Evolutionary conservation across 768 basidiomycete species (phyloP), one percentile per base, ranked within the genome.

Genomic region (Hortiboletus flavorubellus): DNA sequence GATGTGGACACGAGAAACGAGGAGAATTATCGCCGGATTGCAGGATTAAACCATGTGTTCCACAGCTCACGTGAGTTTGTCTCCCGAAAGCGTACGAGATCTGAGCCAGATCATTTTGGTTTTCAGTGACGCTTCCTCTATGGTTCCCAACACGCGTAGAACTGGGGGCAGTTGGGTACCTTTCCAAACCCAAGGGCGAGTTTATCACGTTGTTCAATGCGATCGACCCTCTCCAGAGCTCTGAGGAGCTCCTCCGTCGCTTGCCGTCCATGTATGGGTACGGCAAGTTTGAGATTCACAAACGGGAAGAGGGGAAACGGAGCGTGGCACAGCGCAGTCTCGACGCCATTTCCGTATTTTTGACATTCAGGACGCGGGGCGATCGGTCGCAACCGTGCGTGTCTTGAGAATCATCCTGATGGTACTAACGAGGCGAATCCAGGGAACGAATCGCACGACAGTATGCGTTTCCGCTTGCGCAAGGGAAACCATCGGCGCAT

Each of bases 191-290:
- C 0, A 69, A 71, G n/a, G 91, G 90, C 3, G 70, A 73, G 43
- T 93, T 93, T 59, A 71, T 89, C 54, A 85, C 83, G 8, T 74
- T 92, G 8, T 84, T 91, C 71, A 88, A 91, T 67, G 80, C 86
- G 2, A 78, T 83, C 65, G 72, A 79, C 49, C 85, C 83, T 6
- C 68, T 71, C 38, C 77, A 77, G 56, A 74, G 81, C 8, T 65
- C 71, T 2, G 73, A 77, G 23, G 78, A 76, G 6, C 61, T 63
- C 5, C 73, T 80, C 30, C 74, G 72, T 53, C 70, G 64, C 30
- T 68, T 91, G 50, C 82, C 86, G 2, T 82, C 85, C 8, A 68
- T 91, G 31, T 73, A 78, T 46, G 85, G 84, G 0, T 89, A 86
- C 64, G 89, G 89, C 14, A 73, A 73, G n/a, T 76, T 85, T 29